Conservation (phyloP, 2,329 filamentous ascomycete genomes). For the Alternaria sp. region DNA sequence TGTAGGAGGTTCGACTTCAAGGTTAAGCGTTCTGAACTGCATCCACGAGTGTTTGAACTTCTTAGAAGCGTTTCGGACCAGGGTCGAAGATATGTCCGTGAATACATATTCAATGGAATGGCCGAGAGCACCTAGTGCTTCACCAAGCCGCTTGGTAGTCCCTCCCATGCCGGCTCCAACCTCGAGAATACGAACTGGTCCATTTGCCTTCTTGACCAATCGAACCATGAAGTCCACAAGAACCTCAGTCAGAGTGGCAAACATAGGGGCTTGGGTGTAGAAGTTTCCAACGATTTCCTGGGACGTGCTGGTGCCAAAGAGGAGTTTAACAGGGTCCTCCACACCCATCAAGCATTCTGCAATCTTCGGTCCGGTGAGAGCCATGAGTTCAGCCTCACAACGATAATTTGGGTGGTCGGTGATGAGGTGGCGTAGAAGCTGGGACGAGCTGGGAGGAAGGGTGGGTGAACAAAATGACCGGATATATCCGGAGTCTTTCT, state of each 20-base stretch:
- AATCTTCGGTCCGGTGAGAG: conserved; percentile 14
- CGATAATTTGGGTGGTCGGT: conserved; percentile 16
- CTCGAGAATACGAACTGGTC: conserved; percentile 42
- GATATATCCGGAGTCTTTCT: not conserved
- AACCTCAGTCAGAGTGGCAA: conserved; percentile 19
- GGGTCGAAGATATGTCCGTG: conserved; percentile 48
- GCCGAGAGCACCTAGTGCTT: conserved; percentile 5
- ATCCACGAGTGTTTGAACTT: conserved; percentile 39
- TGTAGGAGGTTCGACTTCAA: conserved; percentile 17
- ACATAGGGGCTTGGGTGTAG: conserved; percentile 25
- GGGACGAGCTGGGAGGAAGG: not conserved
- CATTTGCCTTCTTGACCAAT: conserved; percentile 5
- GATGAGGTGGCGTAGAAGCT: not conserved
- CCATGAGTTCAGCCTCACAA: conserved; percentile 17
- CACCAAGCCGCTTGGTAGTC: conserved; percentile 36
- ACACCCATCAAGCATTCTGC: conserved; percentile 19
- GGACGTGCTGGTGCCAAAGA: conserved; percentile 18
- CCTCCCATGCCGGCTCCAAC: conserved; percentile 51
- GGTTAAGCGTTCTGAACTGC: conserved; percentile 40
- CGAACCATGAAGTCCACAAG: conserved; percentile 17
- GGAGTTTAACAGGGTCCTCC: conserved; percentile 17
- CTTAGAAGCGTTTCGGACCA: conserved; percentile 46
- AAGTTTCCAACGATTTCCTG: conserved; percentile 19
- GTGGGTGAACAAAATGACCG: not conserved
- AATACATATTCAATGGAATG: conserved; percentile 47